Conservation (phyloP, 306 rosid genomes). For the Castanea mollissima region DNA sequence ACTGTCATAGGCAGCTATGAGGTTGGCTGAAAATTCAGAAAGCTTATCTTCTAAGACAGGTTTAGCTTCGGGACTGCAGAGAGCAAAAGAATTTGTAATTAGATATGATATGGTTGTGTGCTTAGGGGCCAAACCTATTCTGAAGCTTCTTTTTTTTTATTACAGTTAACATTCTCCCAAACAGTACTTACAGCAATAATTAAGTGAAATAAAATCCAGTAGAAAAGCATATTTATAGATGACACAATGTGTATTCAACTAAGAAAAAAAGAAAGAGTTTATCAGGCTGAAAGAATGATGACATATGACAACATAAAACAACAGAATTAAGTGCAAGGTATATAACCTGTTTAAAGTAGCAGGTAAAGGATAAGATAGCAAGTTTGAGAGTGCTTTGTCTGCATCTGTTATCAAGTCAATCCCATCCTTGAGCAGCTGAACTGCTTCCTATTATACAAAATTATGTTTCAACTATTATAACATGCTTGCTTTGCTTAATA, state of each 20-base stretch:
- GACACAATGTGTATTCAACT: background rate
- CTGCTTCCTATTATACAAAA: constrained; percentile 58
- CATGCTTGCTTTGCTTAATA: constrained; percentile 4
- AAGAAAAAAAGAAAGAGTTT: too few relatives aligned
- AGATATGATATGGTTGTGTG: background rate
- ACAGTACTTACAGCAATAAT: background rate
- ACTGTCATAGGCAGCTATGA: constrained; percentile 77
- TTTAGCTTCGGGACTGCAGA: constrained; percentile 79
- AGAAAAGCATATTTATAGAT: background rate
- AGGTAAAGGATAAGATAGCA: constrained; percentile 80
- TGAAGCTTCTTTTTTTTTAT: background rate
- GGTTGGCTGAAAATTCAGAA: constrained; percentile 63
- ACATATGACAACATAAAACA: background rate
- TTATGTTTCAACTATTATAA: constrained; percentile 1
- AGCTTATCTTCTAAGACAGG: constrained; percentile 67
- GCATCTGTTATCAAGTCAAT: constrained; percentile 81
- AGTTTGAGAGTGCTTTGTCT: constrained; percentile 66
- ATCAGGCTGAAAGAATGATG: background rate
- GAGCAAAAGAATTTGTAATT: constrained; percentile 18
- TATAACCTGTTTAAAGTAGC: constrained; percentile 65
- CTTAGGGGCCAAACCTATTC: background rate
- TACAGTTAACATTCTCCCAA: background rate
- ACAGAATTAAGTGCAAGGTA: constrained; percentile 8
- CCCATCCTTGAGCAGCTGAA: constrained; percentile 82
- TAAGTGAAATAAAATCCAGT: background rate